phyloP scores from a whole-genome alignment of 768 basidiomycete species.

The Xerocomellus intermedius region DNA sequence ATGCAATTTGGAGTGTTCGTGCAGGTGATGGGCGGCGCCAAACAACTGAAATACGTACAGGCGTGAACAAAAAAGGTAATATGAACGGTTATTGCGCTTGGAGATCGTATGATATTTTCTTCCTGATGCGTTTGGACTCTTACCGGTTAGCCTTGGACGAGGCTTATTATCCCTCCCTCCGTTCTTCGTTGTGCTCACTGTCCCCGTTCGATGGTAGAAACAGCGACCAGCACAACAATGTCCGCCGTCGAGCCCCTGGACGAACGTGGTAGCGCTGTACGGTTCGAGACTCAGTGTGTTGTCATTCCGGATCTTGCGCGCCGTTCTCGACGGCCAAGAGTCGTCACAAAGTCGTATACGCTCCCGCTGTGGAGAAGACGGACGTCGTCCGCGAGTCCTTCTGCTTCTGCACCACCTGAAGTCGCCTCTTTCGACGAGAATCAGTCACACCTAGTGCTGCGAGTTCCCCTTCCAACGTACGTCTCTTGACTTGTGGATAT shows the following conservation, averaged over 20 bases:
- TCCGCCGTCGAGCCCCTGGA: constrained; percentile 10
- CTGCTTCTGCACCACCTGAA: constrained; percentile 24
- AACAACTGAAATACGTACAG: neutral
- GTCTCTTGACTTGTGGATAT: constrained; percentile 18
- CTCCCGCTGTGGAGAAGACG: constrained; percentile 65
- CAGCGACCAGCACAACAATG: neutral
- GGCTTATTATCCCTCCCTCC: neutral
- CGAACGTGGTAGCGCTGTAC: constrained; percentile 41
- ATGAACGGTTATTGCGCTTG: constrained; percentile 2
- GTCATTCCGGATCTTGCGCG: constrained; percentile 61
- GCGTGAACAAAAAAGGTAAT: constrained; percentile 9
- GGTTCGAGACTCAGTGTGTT: constrained; percentile 72
- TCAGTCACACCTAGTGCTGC: constrained; percentile 48
- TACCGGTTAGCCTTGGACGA: neutral
- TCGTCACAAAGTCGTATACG: constrained; percentile 64
- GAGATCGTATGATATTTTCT: constrained; percentile 24
- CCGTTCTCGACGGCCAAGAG: constrained; percentile 44
- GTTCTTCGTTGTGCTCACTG: neutral
- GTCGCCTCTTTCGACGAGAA: constrained; percentile 33
- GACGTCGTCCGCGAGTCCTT: constrained; percentile 10
- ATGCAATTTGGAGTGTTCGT: too few relatives aligned
- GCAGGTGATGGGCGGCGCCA: neutral
- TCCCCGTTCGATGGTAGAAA: constrained; percentile 2
- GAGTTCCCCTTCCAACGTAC: constrained; percentile 61
- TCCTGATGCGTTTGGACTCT: neutral